phyloP scores from a whole-genome alignment of 2,329 filamentous ascomycete genomes.

The Ophiocordyceps camponoti-saundersi region DNA sequence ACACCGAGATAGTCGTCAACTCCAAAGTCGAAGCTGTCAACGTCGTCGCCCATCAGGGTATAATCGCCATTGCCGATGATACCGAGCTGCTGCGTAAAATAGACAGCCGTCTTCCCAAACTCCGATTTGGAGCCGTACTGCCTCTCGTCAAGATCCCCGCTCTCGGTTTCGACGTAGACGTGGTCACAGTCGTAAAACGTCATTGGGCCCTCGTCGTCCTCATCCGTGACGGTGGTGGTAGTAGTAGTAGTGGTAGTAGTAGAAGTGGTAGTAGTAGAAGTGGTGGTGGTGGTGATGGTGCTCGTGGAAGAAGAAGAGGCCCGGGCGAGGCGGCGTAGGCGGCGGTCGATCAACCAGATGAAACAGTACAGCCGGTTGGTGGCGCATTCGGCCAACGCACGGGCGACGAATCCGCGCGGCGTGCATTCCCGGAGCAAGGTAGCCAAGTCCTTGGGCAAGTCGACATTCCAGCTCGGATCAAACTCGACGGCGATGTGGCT shows the following conservation, averaged over 20 bases:
- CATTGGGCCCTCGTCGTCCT: neutral
- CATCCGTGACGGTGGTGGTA: neutral
- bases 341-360: neutral
- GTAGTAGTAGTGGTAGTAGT: no score
- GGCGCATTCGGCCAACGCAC: constrained; percentile 1
- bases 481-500: neutral
- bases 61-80: neutral
- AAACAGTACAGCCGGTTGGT: neutral
- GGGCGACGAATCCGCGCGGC: neutral
- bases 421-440: neutral
- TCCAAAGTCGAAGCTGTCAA: neutral
- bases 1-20: constrained; percentile 1
- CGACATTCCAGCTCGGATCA: constrained; percentile 1
- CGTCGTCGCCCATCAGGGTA: neutral
- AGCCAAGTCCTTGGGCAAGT: neutral
- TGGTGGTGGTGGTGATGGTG: no score
- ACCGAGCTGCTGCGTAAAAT: neutral
- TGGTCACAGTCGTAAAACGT: neutral
- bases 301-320: no score
- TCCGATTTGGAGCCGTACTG: neutral
- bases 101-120: neutral
- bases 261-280: no score
- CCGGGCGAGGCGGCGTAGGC: neutral
- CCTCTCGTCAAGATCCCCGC: neutral
- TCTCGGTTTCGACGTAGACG: neutral